These are phyloP conservation scores for Fusarium sp. DNA, from an alignment of 2,329 filamentous ascomycete genomes.

Conservation along the genomic window DNA sequence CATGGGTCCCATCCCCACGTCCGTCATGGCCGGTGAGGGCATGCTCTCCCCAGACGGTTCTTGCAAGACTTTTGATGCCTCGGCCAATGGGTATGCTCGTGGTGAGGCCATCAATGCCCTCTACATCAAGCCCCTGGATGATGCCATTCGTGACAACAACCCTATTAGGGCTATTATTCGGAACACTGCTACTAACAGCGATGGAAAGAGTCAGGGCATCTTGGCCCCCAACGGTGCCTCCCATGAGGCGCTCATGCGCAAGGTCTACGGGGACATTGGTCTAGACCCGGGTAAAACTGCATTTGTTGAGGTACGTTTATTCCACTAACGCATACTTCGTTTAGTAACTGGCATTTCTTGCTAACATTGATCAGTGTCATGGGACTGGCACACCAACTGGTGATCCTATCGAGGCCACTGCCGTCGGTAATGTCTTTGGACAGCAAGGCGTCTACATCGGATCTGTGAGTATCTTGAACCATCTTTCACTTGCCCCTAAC, in stretches of 20 bases:
- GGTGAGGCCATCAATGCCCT: slow-evolving; percentile 54
- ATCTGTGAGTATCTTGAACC: background rate
- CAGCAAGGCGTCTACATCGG: background rate
- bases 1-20: slow-evolving; percentile 37
- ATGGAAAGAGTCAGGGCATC: slow-evolving; percentile 47
- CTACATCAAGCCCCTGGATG: slow-evolving; percentile 54
- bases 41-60: slow-evolving; percentile 43
- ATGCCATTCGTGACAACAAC: slow-evolving; percentile 57
- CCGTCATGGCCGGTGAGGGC: slow-evolving; percentile 34
- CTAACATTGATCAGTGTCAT: background rate
- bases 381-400: background rate
- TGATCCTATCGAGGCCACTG: background rate
- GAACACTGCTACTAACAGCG: slow-evolving; percentile 49
- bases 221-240: background rate
- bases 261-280: background rate
- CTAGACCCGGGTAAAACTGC: background rate
- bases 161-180: slow-evolving; percentile 51
- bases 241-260: background rate
- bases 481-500: background rate
- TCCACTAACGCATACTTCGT: no score
- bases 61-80: slow-evolving; percentile 52
- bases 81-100: slow-evolving; percentile 55
- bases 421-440: background rate
- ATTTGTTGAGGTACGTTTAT: background rate
- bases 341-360: fast-evolving